Evolutionary conservation across 2,329 filamentous ascomycete genomes (phyloP).

Genomic region (Xylariales sp.): DNA sequence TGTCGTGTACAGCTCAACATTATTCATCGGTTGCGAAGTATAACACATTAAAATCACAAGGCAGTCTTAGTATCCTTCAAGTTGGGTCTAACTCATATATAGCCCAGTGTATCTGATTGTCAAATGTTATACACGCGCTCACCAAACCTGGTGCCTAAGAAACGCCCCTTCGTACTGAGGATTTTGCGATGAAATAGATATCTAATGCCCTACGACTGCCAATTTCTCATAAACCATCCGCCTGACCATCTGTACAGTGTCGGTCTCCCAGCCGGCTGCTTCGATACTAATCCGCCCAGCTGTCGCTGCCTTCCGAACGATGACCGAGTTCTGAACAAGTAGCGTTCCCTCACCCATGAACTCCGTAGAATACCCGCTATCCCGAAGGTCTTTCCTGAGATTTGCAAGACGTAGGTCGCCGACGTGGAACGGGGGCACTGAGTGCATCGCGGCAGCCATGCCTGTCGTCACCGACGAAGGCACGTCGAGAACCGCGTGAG

Average conservation of each 20-base stretch:
- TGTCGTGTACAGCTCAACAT: no score
- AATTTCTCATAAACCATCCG: constrained; percentile 90
- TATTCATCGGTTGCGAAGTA: no score
- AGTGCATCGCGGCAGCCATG: constrained; percentile 60
- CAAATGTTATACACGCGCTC: no score
- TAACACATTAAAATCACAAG: no score
- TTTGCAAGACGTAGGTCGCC: constrained; percentile 89
- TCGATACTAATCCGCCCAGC: constrained; percentile 88
- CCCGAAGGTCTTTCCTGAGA: constrained; percentile 77
- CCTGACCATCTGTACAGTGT: constrained; percentile 82
- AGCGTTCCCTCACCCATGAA: constrained; percentile 91
- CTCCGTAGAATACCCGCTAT: constrained; percentile 79
- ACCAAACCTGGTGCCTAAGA: no score
- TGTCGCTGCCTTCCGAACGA: constrained; percentile 77
- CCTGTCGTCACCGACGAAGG: constrained; percentile 13
- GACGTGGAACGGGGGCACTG: constrained; percentile 84
- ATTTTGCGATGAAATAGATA: no score
- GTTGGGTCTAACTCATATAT: no score
- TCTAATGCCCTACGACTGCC: constrained; percentile 65
- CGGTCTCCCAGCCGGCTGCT: constrained; percentile 56
- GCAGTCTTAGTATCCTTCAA: no score
- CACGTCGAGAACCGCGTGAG: constrained; percentile 27
- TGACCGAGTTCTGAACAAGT: constrained; percentile 81
- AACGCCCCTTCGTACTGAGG: no score
- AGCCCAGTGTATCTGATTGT: no score